Conservation (phyloP, 2,329 filamentous ascomycete species). For the Aspergillus sp. region DNA sequence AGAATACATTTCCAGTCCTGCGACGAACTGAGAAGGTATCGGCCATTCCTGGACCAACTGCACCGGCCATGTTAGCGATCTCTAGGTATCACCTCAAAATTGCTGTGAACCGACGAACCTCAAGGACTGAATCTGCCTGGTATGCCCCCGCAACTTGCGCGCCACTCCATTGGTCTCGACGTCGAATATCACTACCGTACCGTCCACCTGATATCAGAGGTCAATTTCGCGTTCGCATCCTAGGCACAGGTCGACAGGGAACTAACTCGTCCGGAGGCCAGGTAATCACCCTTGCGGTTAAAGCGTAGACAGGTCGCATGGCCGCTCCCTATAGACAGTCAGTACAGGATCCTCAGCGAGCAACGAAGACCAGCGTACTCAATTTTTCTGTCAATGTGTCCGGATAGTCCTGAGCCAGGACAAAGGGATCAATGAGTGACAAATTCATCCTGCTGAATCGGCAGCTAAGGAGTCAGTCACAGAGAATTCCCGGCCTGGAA, state of each 20-base stretch:
- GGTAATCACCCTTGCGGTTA: constrained; percentile 87
- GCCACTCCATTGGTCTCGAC: constrained; percentile 96
- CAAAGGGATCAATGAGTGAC: constrained; percentile 62
- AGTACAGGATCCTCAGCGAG: constrained; percentile 2
- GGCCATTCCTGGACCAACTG: constrained; percentile 84
- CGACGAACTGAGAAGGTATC: constrained; percentile 84
- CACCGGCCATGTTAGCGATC: constrained; percentile 2
- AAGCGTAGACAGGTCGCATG: constrained; percentile 68
- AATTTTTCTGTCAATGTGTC: constrained; percentile 83
- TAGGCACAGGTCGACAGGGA: neutral
- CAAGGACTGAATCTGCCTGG: constrained; percentile 83
- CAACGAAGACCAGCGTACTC: constrained; percentile 42
- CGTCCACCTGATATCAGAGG: constrained; percentile 54
- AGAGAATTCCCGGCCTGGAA: constrained; percentile 14
- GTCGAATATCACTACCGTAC: constrained; percentile 92
- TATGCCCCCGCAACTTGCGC: constrained; percentile 87
- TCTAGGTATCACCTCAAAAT: neutral
- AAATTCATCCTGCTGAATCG: constrained; percentile 53
- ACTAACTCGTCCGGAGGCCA: constrained; percentile 77
- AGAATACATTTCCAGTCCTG: constrained; percentile 95
- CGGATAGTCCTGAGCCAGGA: constrained; percentile 73
- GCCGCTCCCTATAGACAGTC: constrained; percentile 44
- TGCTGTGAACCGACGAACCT: constrained; percentile 37
- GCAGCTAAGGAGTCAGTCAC: neutral
- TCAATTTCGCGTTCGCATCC: constrained; percentile 9